Evolutionary conservation across 495 filamentous ascomycete genomes (phyloP), one percentile per base, ranked within the genome.

Genomic region (Margaritispora aquatica): DNA sequence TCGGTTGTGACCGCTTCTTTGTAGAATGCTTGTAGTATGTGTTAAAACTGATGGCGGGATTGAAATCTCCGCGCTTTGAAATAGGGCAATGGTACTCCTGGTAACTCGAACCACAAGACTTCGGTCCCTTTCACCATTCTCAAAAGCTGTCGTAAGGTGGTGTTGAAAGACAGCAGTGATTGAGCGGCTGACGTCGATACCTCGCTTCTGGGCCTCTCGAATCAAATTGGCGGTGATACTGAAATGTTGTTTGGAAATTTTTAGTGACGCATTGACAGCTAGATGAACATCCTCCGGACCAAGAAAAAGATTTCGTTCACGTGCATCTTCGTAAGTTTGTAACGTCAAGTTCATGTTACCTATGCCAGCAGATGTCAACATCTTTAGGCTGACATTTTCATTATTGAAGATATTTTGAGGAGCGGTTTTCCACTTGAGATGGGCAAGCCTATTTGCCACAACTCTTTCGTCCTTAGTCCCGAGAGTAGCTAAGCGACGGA

Each of bases 241-340:
- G 26, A 59, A 44, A 15, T 65, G 60, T 20, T 49, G 29, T 1
- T 55, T 34, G 2, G 63, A 47, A n/a, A 56, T 55, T 23, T 57
- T 57, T 54, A 78, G 58, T 9, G 68, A 63, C 13, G 78, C 78
- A 21, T 68, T 62, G 19, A 79, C 68, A 20, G 75, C 77, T 9
- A 77, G 55, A 10, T 65, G 64, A 2, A 79, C 65, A 51, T 71
- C 70, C 9, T 66, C 63, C 2, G 47, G 22, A 67, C 69, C 55
- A 61, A 70, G 54, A 38, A 8, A 26, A 20, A 54, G 24, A 22
- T 44, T 24, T 15, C 21, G 7, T 15, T 17, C 23, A 27, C 24
- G 23, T 23, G 61, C 61, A 53, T 26, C 15, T 4, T 38, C 31
- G 26, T 61, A 63, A 17, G 59, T 59, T 51, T 51, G 36, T 19